Evolutionary conservation across 129 eudicot species (phyloP), one percentile per base, ranked within the genome.

Genomic region (Apium graveolens): DNA sequence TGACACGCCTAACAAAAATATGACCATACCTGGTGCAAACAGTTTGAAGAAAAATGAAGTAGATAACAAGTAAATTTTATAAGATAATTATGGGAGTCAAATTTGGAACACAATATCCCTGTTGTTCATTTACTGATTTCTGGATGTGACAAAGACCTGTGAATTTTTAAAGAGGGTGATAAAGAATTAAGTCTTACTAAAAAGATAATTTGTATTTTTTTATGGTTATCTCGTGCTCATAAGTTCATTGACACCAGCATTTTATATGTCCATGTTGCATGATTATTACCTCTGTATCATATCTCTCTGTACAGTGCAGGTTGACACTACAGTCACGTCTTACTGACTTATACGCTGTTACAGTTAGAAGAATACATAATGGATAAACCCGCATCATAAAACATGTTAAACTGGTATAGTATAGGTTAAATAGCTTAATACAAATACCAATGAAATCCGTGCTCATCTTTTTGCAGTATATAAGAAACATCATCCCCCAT

Each of bases 401-500:
- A 71, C 34, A 41, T 71, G 31, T 24, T 24, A 39, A 11, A 24
- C 34, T 11, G 31, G 10, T 38, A 24, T 18, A 41, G 2, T 24
- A n/a, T 70, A 42, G 43, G 46, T 39, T 9, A 39, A 37, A 38
- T 63, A 44, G 80, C 32, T 5, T 20, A 26, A 49, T 37, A 78
- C 37, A 66, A 12, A 80, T 37, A 29, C 32, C 53, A 35, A 78
- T 79, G 66, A 26, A 51, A 60, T 42, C 73, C 10, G 82, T 72
- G 43, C 43, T 48, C 29, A 69, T 72, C 73, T 70, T 32, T 72
- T 74, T 78, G 45, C 80, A 96, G 97, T 92, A 85, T 92, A 90
- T 88, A 92, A 92, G 85, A 96, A 96, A 81, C 97, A 92, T 86
- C 86, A 95, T 35, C 98, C 98, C 42, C 98, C 98, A 12, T 90